Evolutionary conservation across 148 eudicot species (phyloP), one percentile per base, ranked within the genome.

Genomic region (Arctostaphylos glauca): DNA sequence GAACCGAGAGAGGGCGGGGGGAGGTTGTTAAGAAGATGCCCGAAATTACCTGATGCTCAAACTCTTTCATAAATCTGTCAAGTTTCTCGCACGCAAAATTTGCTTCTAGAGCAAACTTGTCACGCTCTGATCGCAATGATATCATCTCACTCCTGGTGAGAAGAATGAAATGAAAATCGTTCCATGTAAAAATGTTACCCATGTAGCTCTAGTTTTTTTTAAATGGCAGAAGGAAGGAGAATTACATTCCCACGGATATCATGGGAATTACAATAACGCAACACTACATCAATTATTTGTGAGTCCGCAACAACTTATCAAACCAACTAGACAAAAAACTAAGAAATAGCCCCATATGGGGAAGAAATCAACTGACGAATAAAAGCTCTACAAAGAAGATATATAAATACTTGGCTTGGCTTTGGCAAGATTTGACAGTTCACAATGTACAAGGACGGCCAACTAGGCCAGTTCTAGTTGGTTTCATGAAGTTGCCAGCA

Each of bases 91-190:
- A 87, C 70, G 93, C 87, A 87, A 93, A 94, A 38, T 84, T 88
- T 48, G 97, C 93, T 87, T 93, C 97, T 77, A 90, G 58, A 8
- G 88, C 86, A 64, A 84, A 84, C 84, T 92, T 96, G 84, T 96
- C 96, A 79, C 94, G 90, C 71, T 96, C 97, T 80, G 93, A 81
- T 79, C 98, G 92, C 72, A 94, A 47, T 41, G 93, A 84, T 83
- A 85, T 86, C 54, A 90, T 83, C 86, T 96, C 99, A 68, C 89
- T 86, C 91, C 97, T 88, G 59, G 4, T 50, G 19, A 13, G 13
- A 71, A 47, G 67, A 23, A 31, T 19, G 16, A 43, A 50, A 54
- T 66, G 16, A 25, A 25, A 66, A 66, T 66, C 71, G 23, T 66
- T 43, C 43, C 71, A 66, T 66, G 43, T 66, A 31, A 66, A 1